phyloP scores from a whole-genome alignment of 768 basidiomycete species.

The Botryobasidium botryosum region DNA sequence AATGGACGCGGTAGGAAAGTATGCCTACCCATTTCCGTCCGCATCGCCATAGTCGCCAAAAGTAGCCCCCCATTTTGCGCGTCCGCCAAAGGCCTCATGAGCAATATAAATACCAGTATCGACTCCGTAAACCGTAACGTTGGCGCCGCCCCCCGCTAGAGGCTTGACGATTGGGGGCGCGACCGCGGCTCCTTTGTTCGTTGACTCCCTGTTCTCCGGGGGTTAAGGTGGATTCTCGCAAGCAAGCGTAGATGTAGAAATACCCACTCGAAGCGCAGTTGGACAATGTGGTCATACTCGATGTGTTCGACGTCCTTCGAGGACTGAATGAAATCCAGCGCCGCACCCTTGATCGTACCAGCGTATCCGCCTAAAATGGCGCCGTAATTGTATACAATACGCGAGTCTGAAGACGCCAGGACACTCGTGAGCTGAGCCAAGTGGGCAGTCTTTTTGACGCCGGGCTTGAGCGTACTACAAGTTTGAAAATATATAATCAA shows the following conservation, averaged over 20 bases:
- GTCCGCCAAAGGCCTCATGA: slow-evolving; percentile 1
- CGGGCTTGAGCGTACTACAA: too few species aligned
- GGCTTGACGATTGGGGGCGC: too few species aligned
- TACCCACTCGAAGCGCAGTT: not conserved
- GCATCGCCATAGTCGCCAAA: too few species aligned
- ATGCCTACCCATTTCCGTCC: too few species aligned
- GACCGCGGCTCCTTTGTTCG: not conserved
- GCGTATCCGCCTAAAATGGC: slow-evolving; percentile 7
- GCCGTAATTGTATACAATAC: too few species aligned
- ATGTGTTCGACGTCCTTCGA: slow-evolving; percentile 8
- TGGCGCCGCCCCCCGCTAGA: slow-evolving; percentile 12
- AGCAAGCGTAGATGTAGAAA: not conserved
- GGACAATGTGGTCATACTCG: slow-evolving; percentile 4
- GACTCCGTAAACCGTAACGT: not conserved
- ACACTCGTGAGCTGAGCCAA: too few species aligned
- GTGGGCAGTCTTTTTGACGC: too few species aligned
- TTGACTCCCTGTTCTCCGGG: not conserved
- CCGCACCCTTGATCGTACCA: not conserved
- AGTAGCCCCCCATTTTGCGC: slow-evolving; percentile 1
- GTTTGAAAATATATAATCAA: too few species aligned
- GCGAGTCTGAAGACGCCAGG: too few species aligned
- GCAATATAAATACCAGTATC: slow-evolving; percentile 4
- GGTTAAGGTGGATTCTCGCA: not conserved
- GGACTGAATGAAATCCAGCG: not conserved
- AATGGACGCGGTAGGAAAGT: slow-evolving; percentile 14